These are phyloP conservation scores for Fraxinus excelsior DNA, from an alignment of 257 asterid species.

Conservation along the genomic window DNA sequence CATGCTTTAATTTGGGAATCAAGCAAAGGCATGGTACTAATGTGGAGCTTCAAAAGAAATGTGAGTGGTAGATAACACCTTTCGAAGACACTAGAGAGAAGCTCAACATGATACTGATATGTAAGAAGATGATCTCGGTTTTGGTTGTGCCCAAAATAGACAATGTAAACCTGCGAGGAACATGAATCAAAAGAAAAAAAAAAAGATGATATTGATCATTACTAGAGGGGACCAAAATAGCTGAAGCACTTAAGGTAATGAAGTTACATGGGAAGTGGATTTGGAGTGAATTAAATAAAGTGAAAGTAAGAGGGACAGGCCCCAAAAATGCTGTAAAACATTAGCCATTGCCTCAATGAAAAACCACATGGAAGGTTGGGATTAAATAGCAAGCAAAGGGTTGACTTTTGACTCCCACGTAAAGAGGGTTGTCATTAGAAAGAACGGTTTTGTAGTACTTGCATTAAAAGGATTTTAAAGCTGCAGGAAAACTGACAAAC, in stretches of 20 bases:
- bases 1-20: background rate
- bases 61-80: slow-evolving; percentile 35
- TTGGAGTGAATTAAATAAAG: slow-evolving; percentile 36
- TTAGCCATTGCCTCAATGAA: slow-evolving; percentile 35
- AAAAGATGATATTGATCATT: slow-evolving; percentile 6
- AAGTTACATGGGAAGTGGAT: slow-evolving; percentile 48
- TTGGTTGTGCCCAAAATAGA: slow-evolving; percentile 50
- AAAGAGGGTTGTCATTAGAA: slow-evolving; percentile 22
- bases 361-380: slow-evolving; percentile 29
- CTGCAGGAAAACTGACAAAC: slow-evolving; percentile 1
- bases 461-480: slow-evolving; percentile 12
- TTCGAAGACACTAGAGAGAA: slow-evolving; percentile 42
- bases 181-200: slow-evolving; percentile 14
- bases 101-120: slow-evolving; percentile 44
- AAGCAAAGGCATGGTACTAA: background rate
- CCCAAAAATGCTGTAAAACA: slow-evolving; percentile 39
- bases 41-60: background rate
- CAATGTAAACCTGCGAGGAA: slow-evolving; percentile 52
- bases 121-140: slow-evolving; percentile 40
- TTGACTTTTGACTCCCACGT: slow-evolving; percentile 1
- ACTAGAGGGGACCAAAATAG: slow-evolving; percentile 23
- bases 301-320: slow-evolving; percentile 47
- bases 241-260: slow-evolving; percentile 24
- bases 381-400: slow-evolving; percentile 30
- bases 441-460: background rate